Percentiles rank a stretch among this genome's conserved stretches.
phyloP scores from a whole-genome alignment of 768 basidiomycete species.

The Suillus ampliporus region DNA sequence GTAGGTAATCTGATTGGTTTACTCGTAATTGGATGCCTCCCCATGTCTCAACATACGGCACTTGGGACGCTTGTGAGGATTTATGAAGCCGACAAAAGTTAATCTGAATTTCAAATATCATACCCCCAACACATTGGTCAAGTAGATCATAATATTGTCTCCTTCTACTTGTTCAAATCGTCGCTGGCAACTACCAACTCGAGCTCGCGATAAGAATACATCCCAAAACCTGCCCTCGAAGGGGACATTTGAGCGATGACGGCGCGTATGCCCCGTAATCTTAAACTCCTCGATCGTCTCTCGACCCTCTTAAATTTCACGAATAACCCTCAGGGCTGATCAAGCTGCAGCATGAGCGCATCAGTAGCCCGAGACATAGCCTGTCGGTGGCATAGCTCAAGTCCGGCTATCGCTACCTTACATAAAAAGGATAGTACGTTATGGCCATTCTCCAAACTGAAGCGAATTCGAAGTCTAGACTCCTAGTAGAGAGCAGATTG shows the following conservation, averaged over 20 bases:
- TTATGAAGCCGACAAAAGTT: too few relatives aligned
- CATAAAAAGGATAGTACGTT: conserved; percentile 76
- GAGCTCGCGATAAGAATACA: conserved; percentile 53
- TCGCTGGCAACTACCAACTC: conserved; percentile 11
- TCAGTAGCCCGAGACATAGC: too few relatives aligned
- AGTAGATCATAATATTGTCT: too few relatives aligned
- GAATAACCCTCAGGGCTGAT: conserved; percentile 82
- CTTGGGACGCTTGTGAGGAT: background rate
- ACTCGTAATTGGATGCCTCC: background rate
- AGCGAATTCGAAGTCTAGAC: too few relatives aligned
- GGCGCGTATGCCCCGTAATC: conserved; percentile 90
- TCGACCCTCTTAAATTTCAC: conserved; percentile 82
- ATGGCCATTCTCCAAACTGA: conserved; percentile 4
- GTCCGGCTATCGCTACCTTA: conserved; percentile 75
- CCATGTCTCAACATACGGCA: too few relatives aligned
- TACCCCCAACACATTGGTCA: too few relatives aligned
- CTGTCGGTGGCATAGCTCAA: conserved; percentile 82
- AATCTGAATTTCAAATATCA: too few relatives aligned
- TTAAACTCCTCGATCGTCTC: conserved; percentile 83
- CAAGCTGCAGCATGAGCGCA: conserved; percentile 73
- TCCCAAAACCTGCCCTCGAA: conserved; percentile 69
- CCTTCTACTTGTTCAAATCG: conserved; percentile 32
- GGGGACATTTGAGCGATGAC: conserved; percentile 78
- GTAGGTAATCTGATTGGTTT: background rate
- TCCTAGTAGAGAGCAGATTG: conserved; percentile 43